These are phyloP conservation scores for Elsinoe australis DNA, from an alignment of 2,329 filamentous ascomycete species.

Conservation along the genomic window DNA sequence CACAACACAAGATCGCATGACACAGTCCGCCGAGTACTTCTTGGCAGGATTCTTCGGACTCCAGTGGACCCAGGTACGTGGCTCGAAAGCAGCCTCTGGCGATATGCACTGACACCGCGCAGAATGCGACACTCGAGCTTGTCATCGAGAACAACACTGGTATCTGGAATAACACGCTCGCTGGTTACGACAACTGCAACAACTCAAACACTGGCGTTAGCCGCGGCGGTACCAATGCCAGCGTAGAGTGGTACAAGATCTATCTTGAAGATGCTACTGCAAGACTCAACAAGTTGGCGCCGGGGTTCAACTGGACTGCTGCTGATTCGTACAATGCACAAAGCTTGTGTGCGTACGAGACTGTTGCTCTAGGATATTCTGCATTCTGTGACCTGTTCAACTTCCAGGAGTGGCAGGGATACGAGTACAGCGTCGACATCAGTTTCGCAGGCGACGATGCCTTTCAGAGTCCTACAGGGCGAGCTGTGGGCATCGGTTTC, in stretches of 20 bases:
- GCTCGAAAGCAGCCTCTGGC: not conserved
- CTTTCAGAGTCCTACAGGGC: slow-evolving; percentile 58
- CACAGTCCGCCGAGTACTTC: slow-evolving; percentile 70
- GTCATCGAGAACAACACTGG: slow-evolving; percentile 52
- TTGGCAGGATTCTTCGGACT: slow-evolving; percentile 72
- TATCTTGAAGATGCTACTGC: slow-evolving; percentile 60
- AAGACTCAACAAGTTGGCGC: slow-evolving; percentile 45
- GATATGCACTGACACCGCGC: not conserved
- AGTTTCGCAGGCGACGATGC: slow-evolving; percentile 48
- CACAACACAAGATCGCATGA: slow-evolving; percentile 70
- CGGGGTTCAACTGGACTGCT: slow-evolving; percentile 52
- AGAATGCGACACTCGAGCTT: slow-evolving; percentile 64
- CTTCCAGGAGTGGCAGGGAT: slow-evolving; percentile 65
- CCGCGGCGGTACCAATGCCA: slow-evolving; percentile 47
- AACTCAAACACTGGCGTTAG: slow-evolving; percentile 46
- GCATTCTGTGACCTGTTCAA: slow-evolving; percentile 68
- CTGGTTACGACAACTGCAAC: slow-evolving; percentile 59
- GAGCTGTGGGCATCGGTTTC: slow-evolving; percentile 66
- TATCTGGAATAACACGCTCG: slow-evolving; percentile 58
- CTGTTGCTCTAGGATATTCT: slow-evolving; percentile 66
- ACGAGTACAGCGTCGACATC: slow-evolving; percentile 64
- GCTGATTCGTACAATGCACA: slow-evolving; percentile 60
- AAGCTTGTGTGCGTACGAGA: slow-evolving; percentile 69
- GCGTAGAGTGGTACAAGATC: slow-evolving; percentile 51
- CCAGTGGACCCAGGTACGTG: slow-evolving; percentile 50